These are phyloP conservation scores for Moniliella sp. DNA, from an alignment of 1,284 basidiomycete genomes.

Conservation along the genomic window DNA sequence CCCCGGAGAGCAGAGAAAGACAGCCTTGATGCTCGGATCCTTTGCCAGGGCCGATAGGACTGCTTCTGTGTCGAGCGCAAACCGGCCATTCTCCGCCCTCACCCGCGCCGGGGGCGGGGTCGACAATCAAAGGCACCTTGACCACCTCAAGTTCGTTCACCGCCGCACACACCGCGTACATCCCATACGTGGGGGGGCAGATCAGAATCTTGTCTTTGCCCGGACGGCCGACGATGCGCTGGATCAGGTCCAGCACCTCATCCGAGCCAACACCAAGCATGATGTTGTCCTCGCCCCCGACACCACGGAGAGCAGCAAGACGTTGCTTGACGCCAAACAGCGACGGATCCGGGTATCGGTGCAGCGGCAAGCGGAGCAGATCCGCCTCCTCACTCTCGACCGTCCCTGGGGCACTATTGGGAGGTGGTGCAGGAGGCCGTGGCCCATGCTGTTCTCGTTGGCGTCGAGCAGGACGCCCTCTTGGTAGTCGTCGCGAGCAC, in stretches of 20 bases:
- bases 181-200: slow-evolving; percentile 81
- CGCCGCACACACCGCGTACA: slow-evolving; percentile 84
- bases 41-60: too few relatives aligned
- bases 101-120: too few relatives aligned
- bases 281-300: slow-evolving; percentile 40
- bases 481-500: slow-evolving; percentile 85
- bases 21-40: slow-evolving; percentile 51
- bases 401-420: slow-evolving; percentile 1
- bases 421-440: slow-evolving; percentile 44
- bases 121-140: slow-evolving; percentile 55
- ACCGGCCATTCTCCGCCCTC: slow-evolving; percentile 45
- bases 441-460: slow-evolving; percentile 84
- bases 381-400: not conserved
- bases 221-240: slow-evolving; percentile 66
- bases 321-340: slow-evolving; percentile 57
- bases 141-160: slow-evolving; percentile 77
- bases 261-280: slow-evolving; percentile 92
- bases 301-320: slow-evolving; percentile 44
- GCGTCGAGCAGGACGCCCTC: slow-evolving; percentile 85
- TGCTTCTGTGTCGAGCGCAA: slow-evolving; percentile 57
- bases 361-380: slow-evolving; percentile 39
- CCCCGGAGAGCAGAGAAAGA: slow-evolving; percentile 88
- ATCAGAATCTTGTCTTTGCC: slow-evolving; percentile 48
- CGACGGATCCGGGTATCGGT: slow-evolving; percentile 69
- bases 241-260: slow-evolving; percentile 84